Conservation (phyloP, 148 eudicot genomes). For the Tetragonia tetragonoides region DNA sequence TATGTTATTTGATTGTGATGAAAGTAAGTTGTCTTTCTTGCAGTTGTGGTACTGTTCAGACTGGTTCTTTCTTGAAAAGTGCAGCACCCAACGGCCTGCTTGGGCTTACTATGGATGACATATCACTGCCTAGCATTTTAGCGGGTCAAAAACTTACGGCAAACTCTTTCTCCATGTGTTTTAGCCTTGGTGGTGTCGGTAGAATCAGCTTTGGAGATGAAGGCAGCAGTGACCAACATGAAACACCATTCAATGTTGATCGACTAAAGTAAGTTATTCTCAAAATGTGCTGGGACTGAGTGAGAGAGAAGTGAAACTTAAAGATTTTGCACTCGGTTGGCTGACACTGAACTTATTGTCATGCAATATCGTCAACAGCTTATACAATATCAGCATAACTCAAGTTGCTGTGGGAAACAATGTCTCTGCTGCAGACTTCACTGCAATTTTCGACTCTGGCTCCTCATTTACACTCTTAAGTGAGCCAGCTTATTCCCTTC, state of each 20-base stretch:
- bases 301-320: too few species aligned
- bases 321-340: background rate
- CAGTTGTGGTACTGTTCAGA: conserved; percentile 78
- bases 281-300: background rate
- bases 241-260: conserved; percentile 58
- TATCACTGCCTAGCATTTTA: conserved; percentile 79
- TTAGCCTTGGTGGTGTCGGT: conserved; percentile 60
- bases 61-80: conserved; percentile 74
- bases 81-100: conserved; percentile 94
- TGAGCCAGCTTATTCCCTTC: conserved; percentile 66
- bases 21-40: conserved; percentile 17
- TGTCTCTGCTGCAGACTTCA: conserved; percentile 34
- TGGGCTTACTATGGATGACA: conserved; percentile 67
- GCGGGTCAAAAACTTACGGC: conserved; percentile 58
- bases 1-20: background rate
- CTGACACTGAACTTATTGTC: background rate
- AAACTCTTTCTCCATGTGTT: conserved; percentile 96
- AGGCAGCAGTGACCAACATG: conserved; percentile 58
- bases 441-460: conserved; percentile 77
- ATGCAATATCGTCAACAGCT: conserved; percentile 16
- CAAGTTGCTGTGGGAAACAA: conserved; percentile 49
- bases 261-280: conserved; percentile 43
- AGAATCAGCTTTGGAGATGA: conserved; percentile 88
- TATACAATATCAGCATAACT: conserved; percentile 61
- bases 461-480: conserved; percentile 77